phyloP scores from a whole-genome alignment of 768 basidiomycete species.

The Steccherinum ochraceum region DNA sequence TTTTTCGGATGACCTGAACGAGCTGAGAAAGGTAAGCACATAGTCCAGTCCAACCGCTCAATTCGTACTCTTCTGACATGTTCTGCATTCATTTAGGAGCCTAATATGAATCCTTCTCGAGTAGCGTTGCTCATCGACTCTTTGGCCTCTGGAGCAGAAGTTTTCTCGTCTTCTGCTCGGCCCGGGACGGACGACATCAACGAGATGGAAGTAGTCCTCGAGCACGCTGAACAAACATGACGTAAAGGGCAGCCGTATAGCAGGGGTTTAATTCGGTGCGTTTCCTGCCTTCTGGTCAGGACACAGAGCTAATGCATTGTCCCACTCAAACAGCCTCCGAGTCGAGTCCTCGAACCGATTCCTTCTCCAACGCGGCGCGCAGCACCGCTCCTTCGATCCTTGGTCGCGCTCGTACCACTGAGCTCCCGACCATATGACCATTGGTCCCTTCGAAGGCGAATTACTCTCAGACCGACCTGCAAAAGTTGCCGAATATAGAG shows the following conservation, averaged over 20 bases:
- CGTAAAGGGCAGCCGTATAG: neutral
- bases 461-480: no score
- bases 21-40: constrained; percentile 64
- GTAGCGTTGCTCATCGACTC: constrained; percentile 77
- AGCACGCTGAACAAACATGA: constrained; percentile 7
- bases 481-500: no score
- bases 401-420: no score
- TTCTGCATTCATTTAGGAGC: constrained; percentile 37
- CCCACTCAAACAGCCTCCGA: no score
- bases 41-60: neutral
- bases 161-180: constrained; percentile 45
- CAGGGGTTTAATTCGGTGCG: no score
- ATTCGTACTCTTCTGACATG: constrained; percentile 20
- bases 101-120: constrained; percentile 60
- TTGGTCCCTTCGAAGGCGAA: no score
- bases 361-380: no score
- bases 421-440: no score
- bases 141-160: constrained; percentile 70
- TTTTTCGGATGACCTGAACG: constrained; percentile 79
- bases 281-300: no score
- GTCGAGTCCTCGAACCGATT: no score
- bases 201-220: constrained; percentile 75
- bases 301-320: no score
- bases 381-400: no score
- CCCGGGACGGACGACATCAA: constrained; percentile 32